Conservation (phyloP, 495 filamentous ascomycete species). For the Penicillium steckii region DNA sequence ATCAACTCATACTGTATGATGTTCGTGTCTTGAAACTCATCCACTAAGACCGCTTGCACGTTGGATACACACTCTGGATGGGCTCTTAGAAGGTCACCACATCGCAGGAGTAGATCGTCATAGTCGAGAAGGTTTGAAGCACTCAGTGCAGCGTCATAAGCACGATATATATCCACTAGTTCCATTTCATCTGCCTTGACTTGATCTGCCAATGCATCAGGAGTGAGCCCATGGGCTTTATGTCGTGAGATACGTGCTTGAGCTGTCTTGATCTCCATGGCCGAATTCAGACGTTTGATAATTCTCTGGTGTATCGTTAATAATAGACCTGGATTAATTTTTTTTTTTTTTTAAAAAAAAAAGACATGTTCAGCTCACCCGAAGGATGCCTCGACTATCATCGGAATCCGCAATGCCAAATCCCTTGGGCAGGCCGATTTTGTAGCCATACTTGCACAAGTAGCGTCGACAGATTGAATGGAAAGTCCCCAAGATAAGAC, state of each 20-base stretch:
- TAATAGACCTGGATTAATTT: not conserved
- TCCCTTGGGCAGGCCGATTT: conserved; percentile 76
- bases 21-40: conserved; percentile 99
- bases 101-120: conserved; percentile 87
- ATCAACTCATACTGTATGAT: conserved; percentile 93
- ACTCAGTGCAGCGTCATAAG: conserved; percentile 74
- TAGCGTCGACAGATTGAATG: conserved; percentile 91
- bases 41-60: conserved; percentile 88
- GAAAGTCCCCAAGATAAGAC: conserved; percentile 89
- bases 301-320: conserved; percentile 55
- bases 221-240: conserved; percentile 69
- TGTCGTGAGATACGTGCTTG: conserved; percentile 78
- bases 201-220: conserved; percentile 39
- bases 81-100: conserved; percentile 73
- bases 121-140: conserved; percentile 88
- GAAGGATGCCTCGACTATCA: conserved; percentile 74
- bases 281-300: conserved; percentile 66
- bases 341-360: too few relatives aligned
- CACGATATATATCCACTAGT: conserved; percentile 69
- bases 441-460: conserved; percentile 78
- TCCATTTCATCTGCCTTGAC: conserved; percentile 62
- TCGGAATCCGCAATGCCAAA: conserved; percentile 92
- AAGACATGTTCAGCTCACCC: conserved; percentile 22
- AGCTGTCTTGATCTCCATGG: conserved; percentile 67
- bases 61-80: conserved; percentile 87